Conservation (phyloP, 495 filamentous ascomycete species). For the Penicillium coffeae region DNA sequence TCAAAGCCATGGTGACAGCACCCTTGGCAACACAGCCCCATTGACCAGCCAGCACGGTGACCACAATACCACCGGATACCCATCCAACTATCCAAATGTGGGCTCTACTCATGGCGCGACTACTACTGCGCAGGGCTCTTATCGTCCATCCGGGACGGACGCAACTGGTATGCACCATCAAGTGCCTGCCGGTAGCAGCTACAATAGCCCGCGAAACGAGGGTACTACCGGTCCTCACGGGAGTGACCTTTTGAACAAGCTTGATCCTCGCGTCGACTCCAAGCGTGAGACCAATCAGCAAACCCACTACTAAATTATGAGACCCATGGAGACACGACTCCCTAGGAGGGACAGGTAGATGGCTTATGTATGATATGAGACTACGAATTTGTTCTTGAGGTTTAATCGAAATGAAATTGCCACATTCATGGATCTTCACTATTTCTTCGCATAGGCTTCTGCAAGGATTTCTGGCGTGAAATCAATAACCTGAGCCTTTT, state of each 20-base stretch:
- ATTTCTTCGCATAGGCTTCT: background rate
- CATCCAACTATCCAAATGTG: too few relatives aligned
- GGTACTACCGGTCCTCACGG: constrained; percentile 28
- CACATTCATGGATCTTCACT: too few relatives aligned
- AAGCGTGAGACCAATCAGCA: background rate
- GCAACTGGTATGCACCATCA: constrained; percentile 31
- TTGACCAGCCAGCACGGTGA: background rate
- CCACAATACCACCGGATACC: background rate
- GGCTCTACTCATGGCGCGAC: background rate
- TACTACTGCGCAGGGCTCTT: background rate
- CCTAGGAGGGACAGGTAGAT: background rate
- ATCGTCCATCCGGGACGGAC: background rate
- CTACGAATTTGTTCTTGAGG: background rate
- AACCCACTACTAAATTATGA: background rate
- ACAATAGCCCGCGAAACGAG: constrained; percentile 23
- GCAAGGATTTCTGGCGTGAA: constrained; percentile 30
- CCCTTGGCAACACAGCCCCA: background rate
- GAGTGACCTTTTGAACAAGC: constrained; percentile 34
- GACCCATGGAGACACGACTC: too few relatives aligned
- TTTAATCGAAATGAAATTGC: too few relatives aligned
- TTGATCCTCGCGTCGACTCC: constrained; percentile 43
- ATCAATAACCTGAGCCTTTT: constrained; percentile 42
- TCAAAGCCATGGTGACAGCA: background rate
- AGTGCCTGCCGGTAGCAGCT: constrained; percentile 30
- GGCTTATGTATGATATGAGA: background rate